Conservation (phyloP, 164 flowering plant species). For the Pachysandra terminalis region DNA sequence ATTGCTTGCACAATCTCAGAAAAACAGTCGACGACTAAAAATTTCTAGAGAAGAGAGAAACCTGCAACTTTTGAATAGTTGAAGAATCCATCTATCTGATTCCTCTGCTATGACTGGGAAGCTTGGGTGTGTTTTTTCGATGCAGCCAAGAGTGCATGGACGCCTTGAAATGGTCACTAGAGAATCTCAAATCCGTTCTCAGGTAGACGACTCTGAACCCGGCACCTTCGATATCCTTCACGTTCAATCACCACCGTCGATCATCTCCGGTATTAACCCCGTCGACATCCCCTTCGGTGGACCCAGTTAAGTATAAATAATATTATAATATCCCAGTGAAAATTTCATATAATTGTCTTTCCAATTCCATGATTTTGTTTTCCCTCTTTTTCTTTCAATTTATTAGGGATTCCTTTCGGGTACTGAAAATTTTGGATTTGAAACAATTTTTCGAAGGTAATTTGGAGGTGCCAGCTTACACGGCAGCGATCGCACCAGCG, state of each 20-base stretch:
- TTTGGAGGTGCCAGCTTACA: slow-evolving; percentile 78
- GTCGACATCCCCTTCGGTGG: slow-evolving; percentile 83
- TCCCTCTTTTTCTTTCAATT: too few species aligned
- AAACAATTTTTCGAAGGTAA: slow-evolving; percentile 24
- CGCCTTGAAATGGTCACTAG: slow-evolving; percentile 68
- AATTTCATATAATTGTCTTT: too few species aligned
- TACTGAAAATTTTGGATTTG: background rate
- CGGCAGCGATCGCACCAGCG: slow-evolving; percentile 76
- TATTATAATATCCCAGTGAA: background rate
- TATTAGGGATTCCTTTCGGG: background rate
- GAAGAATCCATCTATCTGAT: too few species aligned
- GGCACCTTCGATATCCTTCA: slow-evolving; percentile 48
- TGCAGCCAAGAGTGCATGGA: slow-evolving; percentile 89
- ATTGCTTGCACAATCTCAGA: too few species aligned
- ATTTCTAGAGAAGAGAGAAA: too few species aligned
- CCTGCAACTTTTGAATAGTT: too few species aligned
- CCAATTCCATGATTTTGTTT: background rate
- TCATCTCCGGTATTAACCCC: slow-evolving; percentile 66
- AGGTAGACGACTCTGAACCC: slow-evolving; percentile 8
- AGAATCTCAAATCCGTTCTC: slow-evolving; percentile 51
- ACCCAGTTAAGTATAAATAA: slow-evolving; percentile 43
- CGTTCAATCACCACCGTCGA: slow-evolving; percentile 62
- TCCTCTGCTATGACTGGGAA: slow-evolving; percentile 16
- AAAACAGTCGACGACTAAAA: too few species aligned
- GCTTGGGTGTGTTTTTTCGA: slow-evolving; percentile 50